Evolutionary conservation across 2,329 filamentous ascomycete species (phyloP).

Genomic region (Fusarium oxysporum): DNA sequence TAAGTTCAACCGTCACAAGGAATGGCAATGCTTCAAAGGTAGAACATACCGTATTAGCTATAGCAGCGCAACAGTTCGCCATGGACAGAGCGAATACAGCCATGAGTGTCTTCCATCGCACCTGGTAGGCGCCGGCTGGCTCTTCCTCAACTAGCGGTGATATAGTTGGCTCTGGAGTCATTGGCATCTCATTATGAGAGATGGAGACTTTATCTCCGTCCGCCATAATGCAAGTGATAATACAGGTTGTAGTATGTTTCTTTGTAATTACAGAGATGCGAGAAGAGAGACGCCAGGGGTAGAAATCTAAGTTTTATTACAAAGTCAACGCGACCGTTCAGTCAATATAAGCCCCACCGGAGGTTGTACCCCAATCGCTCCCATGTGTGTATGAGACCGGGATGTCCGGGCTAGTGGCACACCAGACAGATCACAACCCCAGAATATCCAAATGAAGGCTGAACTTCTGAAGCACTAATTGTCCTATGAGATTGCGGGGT

Average conservation of each 20-base stretch:
- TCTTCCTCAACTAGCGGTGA: neutral
- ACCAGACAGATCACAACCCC: neutral
- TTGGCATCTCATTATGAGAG: neutral
- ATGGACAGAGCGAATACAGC: neutral
- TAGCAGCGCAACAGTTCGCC: neutral
- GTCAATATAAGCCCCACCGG: neutral
- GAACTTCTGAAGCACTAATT: neutral
- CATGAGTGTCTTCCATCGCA: neutral
- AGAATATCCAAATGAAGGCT: neutral
- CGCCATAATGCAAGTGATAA: neutral
- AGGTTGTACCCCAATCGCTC: neutral
- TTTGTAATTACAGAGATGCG: neutral
- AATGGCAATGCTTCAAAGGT: rapidly evolving
- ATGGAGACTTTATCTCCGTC: neutral
- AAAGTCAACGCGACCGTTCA: neutral
- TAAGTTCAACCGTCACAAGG: neutral
- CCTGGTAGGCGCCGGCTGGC: neutral
- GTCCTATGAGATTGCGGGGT: neutral
- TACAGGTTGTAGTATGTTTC: neutral
- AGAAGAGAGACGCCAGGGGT: neutral
- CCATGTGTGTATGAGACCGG: neutral
- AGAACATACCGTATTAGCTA: neutral
- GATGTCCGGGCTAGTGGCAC: neutral
- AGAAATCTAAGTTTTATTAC: neutral
- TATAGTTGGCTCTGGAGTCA: neutral